Conservation (phyloP, 345 rosid species). For the Gossypioides kirkii region DNA sequence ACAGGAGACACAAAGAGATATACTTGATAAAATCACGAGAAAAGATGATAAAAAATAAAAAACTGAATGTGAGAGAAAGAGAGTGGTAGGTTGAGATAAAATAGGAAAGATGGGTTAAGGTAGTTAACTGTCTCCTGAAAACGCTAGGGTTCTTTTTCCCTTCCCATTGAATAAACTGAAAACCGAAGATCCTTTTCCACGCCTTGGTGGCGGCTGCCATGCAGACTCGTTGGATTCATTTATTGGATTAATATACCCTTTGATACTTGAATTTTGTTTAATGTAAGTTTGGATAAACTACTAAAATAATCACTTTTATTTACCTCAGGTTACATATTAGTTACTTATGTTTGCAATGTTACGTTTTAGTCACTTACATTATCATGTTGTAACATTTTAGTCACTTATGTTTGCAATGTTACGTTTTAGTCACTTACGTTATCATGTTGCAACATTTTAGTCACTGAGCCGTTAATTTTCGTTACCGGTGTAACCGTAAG, state of each 20-base stretch:
- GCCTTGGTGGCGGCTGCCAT: background rate
- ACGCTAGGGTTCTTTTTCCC: background rate
- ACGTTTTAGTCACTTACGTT: too few relatives aligned
- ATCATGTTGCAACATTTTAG: too few relatives aligned
- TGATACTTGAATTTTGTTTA: too few relatives aligned
- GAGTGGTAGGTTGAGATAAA: conserved; percentile 12
- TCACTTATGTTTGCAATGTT: too few relatives aligned
- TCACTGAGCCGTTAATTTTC: too few relatives aligned
- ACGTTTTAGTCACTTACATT: too few relatives aligned
- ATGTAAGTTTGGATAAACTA: too few relatives aligned
- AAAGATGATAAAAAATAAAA: background rate
- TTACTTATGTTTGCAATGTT: too few relatives aligned
- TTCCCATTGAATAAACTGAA: background rate
- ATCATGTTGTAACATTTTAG: too few relatives aligned
- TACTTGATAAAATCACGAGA: background rate
- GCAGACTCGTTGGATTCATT: background rate
- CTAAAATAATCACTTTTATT: too few relatives aligned
- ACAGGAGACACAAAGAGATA: background rate
- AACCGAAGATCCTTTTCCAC: background rate
- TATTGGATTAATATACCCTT: background rate
- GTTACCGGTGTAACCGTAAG: too few relatives aligned
- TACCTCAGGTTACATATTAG: too few relatives aligned
- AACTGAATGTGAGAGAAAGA: background rate
- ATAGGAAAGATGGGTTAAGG: conserved; percentile 10
- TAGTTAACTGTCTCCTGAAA: conserved; percentile 1